Conservation (phyloP, 768 basidiomycete species). For the Gloeopeniophorella convolvens region DNA sequence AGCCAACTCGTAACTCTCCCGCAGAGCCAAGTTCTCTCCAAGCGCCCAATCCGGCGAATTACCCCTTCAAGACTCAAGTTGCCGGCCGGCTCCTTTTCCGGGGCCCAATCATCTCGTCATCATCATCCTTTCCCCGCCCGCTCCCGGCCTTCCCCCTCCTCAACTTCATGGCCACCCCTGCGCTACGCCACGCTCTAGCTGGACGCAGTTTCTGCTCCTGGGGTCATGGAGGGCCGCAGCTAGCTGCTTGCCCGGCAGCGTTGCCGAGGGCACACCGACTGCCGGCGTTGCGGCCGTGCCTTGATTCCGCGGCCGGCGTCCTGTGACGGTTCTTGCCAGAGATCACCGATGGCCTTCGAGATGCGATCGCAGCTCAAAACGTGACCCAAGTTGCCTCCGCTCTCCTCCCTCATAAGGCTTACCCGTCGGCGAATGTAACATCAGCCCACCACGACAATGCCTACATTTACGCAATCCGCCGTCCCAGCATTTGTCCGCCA, state of each 20-base stretch:
- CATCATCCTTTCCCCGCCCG: not conserved
- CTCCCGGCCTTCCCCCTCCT: not conserved
- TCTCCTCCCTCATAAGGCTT: too few species aligned
- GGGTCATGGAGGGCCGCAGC: too few species aligned
- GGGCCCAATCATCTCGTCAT: conserved; percentile 1
- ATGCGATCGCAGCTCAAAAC: not conserved
- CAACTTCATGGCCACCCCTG: not conserved
- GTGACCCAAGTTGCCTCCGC: too few species aligned
- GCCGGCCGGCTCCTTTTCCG: conserved; percentile 14
- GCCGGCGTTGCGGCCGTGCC: not conserved
- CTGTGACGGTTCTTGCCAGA: conserved; percentile 5
- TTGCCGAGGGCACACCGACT: not conserved
- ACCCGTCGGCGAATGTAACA: too few species aligned
- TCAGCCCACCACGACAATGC: too few species aligned
- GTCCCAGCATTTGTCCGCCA: too few species aligned
- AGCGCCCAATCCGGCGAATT: conserved; percentile 16
- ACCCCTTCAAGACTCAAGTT: conserved; percentile 21
- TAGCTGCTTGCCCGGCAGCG: not conserved
- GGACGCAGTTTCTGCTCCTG: not conserved
- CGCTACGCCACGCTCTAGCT: not conserved
- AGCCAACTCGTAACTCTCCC: not conserved
- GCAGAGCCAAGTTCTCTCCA: not conserved
- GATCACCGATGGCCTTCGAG: conserved; percentile 10
- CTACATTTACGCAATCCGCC: too few species aligned
- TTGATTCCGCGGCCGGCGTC: conserved; percentile 12